Evolutionary conservation across 352 stramenopile species (phyloP), one percentile per base, ranked within the genome.

Genomic region (Phytophthora multivora): DNA sequence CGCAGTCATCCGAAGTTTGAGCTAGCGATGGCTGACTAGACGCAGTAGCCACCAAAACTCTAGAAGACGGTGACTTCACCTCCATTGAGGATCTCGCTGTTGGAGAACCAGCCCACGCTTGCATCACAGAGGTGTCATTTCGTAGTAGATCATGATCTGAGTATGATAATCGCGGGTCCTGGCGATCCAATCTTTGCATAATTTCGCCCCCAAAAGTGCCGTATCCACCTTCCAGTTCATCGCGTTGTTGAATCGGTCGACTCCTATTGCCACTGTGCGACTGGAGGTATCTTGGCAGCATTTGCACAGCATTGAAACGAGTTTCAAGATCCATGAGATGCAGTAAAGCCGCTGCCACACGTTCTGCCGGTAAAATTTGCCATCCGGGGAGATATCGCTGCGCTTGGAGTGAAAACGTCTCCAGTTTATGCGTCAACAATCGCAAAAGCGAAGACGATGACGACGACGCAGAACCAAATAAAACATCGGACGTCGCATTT

Each of bases 281-380:
- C 1, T 75, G 70, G 0, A 91, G 58, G 59, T 88, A 90, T 19
- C 66, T 79, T 1, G 83, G 83, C 16, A 90, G 59, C 55, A 87
- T 59, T n/a, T 68, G 70, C 39, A 76, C 62, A 36, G 80, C 80
- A 45, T 88, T 87, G 12, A 63, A 71, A 5, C 60, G 58, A 35
- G 59, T 89, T 46, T 91, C 83, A 12, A 85, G 41, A 33, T 86
- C 79, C 43, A 85, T 46, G 16, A 91, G 60, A 33, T 87, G 72
- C 15, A 91, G 51, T 15, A 90, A 59, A 13, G 79, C 83, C 3
- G 47, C 62, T 10, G 75, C 79, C 12, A 91, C 79, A 33, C 83
- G 77, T 1, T 80, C 63, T 19, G 58, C 63, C 8, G 83, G 80
- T n/a, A 91, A 54, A 30, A 76, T 50, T 51, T 91, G 80, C 83